Evolutionary conservation across 2,329 filamentous ascomycete species (phyloP), one percentile per base, ranked within the genome.

Genomic region (Pyrenophora graminea): DNA sequence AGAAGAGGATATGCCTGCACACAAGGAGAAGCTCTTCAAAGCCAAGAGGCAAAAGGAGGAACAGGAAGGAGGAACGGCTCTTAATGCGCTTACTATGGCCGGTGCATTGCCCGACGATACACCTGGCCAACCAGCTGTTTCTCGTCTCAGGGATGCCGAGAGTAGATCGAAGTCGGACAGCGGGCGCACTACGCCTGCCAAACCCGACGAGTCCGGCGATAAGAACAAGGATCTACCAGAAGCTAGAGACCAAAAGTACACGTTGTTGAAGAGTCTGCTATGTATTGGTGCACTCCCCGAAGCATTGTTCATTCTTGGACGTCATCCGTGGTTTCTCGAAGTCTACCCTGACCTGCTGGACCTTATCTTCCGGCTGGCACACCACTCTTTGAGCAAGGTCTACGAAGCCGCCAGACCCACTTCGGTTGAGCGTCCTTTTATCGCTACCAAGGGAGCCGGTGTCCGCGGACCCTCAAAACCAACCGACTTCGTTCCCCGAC

Each of bases 251-350:
- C 93, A 97, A 67, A 99, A 99, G 74, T 85, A 93, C 0, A 79
- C 87, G 38, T 79, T 99, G 0, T 80, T 99, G 18, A 90, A 88
- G 58, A 91, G 91, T 61, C 80, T 99, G 13, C 82, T 99, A 2
- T 89, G 89, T 4, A 94, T 97, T 51, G 94, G 95, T 34, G 93
- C 94, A 23, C 80, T 99, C 30, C 94, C 94, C 0, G 94, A 99
- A 74, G 87, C 94, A 1, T 80, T 99, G 1, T 97, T 93, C 71
- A 90, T 99, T 48, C 82, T 97, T 6, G 93, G 93, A 30, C 87
- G 89, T 46, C 96, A 96, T 64, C 90, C 91, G 12, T 99, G 94
- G 92, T 82, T 99, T 40, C 83, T 91, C 9, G 91, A 97, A 51
- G 84, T 87, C 3, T 93, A 90, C 59, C 86, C 90, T 1, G 90